Base-by-base conservation (phyloP, 2,329 filamentous ascomycete species). In the Annulohypoxylon truncatum region DNA sequence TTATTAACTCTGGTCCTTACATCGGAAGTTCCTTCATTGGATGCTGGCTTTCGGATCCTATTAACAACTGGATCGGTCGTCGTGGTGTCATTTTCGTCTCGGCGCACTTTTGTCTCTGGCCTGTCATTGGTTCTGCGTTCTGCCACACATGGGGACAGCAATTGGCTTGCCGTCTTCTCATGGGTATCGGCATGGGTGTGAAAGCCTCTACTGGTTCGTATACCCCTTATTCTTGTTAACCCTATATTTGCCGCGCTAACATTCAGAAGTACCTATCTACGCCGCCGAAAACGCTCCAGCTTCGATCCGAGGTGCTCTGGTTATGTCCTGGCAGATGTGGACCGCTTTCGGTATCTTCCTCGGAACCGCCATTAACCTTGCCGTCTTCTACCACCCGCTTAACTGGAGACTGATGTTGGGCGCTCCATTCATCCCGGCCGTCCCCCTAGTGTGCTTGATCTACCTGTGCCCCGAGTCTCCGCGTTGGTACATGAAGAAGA, bases 311-410 rank as follows among this genome's bases (percentile, higher is more conserved):
- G 91, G 91, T 68, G 91, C 90, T 6, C 82, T 96, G 15, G 91
- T 94, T 68, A 95, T 95, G 92, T 89, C 89, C 67, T 95, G 92
- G 92, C 90, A 94, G 79, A 81, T 91, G 77, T 91, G 88, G 87
- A 89, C 84, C 2, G 80, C 80, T 7, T 83, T 89, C 72, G 87
- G 87, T 47, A 89, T 89, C 68, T 84, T 88, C 70, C 78, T 88
- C 13, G 89, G 89, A 28, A 90, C 85, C 54, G 85, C 83, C 53
- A 85, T 85, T 65, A 89, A 90, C 82, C 77, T 87, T 82, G 77
- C 86, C 75, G 74, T 87, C 56, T 80, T 73, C 62, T 54, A 77
- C 62, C 50, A 70, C 44, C 47, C 58, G 1, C 68, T 72, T 56
- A 80, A 80, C 74, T 81, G 79, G 79, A 72, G 79, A 31, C 63